Percentiles rank a stretch among this genome's conserved stretches.
phyloP scores from a whole-genome alignment of 768 basidiomycete species.

The Tubosaeta brunneosetosa region DNA sequence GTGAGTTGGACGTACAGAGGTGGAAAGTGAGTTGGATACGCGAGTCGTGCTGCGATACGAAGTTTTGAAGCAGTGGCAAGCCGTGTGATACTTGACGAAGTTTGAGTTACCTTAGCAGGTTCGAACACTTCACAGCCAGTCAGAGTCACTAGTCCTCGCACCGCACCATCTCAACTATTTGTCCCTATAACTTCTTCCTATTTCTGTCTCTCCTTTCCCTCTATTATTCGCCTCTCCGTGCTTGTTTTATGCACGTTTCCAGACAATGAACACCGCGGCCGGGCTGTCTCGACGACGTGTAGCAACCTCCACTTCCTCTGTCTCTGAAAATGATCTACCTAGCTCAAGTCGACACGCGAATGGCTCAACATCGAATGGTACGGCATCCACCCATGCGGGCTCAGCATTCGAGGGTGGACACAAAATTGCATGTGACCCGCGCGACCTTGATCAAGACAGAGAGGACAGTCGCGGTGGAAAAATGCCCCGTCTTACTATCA shows the following conservation, averaged over 20 bases:
- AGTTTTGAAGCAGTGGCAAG: not conserved
- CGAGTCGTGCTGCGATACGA: no score
- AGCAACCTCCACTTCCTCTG: conserved; percentile 36
- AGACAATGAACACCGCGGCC: conserved; percentile 47
- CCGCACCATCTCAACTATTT: conserved; percentile 5
- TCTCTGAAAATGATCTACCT: conserved; percentile 36
- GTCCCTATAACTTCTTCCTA: conserved; percentile 1
- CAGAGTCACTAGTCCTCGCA: conserved; percentile 1
- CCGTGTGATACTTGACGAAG: conserved; percentile 1
- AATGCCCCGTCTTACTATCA: conserved; percentile 83
- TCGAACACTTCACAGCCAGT: conserved; percentile 4
- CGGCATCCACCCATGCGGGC: conserved; percentile 58
- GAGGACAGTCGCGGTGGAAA: conserved; percentile 66
- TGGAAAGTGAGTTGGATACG: no score
- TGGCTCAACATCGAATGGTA: conserved; percentile 27
- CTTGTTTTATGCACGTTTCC: conserved; percentile 18
- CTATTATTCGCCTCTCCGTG: not conserved
- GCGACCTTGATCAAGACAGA: conserved; percentile 74
- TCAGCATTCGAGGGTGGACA: conserved; percentile 82
- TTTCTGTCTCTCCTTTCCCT: conserved; percentile 3
- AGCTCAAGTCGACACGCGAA: conserved; percentile 27
- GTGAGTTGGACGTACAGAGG: not conserved
- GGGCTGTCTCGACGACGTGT: conserved; percentile 59
- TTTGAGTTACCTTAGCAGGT: conserved; percentile 1
- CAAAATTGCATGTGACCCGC: conserved; percentile 90